phyloP scores from a whole-genome alignment of 139 green algal genomes.

The Chlamydomonas schloesseri region DNA sequence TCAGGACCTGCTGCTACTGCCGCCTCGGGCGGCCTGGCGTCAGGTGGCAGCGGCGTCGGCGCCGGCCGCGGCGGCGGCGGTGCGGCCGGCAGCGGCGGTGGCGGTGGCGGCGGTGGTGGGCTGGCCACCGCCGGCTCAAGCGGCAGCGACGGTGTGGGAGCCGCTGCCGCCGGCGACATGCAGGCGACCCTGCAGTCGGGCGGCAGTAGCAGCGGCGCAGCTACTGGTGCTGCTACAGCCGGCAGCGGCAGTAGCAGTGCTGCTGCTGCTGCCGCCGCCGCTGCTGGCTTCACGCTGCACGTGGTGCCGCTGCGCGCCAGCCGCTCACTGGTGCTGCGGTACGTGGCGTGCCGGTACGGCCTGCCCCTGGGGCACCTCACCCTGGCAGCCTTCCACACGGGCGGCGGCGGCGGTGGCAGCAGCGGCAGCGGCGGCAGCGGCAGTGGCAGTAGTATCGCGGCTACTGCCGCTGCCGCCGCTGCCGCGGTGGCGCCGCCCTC shows the following conservation, averaged over 20 bases:
- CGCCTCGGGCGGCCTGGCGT: not conserved
- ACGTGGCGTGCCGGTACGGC: slow-evolving; percentile 67
- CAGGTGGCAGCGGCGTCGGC: not conserved
- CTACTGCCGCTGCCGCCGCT: slow-evolving; percentile 7
- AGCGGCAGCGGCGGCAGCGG: not conserved
- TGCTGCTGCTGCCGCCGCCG: not conserved
- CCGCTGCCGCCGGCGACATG: not conserved
- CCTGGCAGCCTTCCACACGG: slow-evolving; percentile 50
- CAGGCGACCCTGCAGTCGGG: not conserved
- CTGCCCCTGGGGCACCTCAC: slow-evolving; percentile 56
- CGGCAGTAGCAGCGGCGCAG: not conserved
- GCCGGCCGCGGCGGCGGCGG: not conserved
- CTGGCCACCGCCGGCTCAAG: no score
- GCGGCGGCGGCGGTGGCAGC: not conserved
- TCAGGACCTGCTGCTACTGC: not conserved
- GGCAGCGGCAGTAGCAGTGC: no score
- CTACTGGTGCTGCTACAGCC: no score
- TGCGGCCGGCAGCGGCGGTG: not conserved
- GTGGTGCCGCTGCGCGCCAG: slow-evolving; percentile 84
- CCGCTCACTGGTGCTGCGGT: slow-evolving; percentile 83
- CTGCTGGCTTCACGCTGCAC: slow-evolving; percentile 68
- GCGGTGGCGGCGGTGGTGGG: no score
- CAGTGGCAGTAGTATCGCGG: not conserved
- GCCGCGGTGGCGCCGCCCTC: not conserved
- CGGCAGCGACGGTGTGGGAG: not conserved